phyloP scores from a whole-genome alignment of 371 early-diverging fungal species.

The Batkoa obscura region DNA sequence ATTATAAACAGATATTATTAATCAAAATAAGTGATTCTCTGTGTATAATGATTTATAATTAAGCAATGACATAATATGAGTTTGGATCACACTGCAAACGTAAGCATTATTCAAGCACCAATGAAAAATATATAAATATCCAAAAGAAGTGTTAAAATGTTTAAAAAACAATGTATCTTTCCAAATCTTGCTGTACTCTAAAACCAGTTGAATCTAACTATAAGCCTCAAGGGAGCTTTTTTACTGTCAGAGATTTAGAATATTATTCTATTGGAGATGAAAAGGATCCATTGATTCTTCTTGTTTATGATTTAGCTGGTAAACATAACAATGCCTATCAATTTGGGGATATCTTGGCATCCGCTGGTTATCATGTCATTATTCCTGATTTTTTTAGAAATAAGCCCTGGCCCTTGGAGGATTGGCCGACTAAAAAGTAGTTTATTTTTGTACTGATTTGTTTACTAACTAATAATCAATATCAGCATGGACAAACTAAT shows the following conservation, averaged over 20 bases:
- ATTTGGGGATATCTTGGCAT: conserved; percentile 35
- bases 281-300: conserved; percentile 19
- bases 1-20: no score
- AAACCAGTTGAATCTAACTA: conserved; percentile 37
- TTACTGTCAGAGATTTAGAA: conserved; percentile 18
- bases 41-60: no score
- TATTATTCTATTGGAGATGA: conserved; percentile 19
- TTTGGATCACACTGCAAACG: no score
- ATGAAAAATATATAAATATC: no score
- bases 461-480: not conserved
- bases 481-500: not conserved
- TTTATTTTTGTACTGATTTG: not conserved
- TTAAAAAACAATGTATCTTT: not conserved
- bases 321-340: conserved; percentile 30
- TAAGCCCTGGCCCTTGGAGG: conserved; percentile 14
- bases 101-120: no score
- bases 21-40: no score
- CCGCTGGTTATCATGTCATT: conserved; percentile 30
- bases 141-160: no score
- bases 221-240: conserved; percentile 24
- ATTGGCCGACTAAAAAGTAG: conserved; percentile 5
- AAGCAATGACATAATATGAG: no score
- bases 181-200: conserved; percentile 34
- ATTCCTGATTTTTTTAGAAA: conserved; percentile 45
- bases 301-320: conserved; percentile 28